Percentiles rank a stretch among this genome's conserved stretches.
Conservation (phyloP, 495 filamentous ascomycete genomes). For the Penicilliopsis zonata region DNA sequence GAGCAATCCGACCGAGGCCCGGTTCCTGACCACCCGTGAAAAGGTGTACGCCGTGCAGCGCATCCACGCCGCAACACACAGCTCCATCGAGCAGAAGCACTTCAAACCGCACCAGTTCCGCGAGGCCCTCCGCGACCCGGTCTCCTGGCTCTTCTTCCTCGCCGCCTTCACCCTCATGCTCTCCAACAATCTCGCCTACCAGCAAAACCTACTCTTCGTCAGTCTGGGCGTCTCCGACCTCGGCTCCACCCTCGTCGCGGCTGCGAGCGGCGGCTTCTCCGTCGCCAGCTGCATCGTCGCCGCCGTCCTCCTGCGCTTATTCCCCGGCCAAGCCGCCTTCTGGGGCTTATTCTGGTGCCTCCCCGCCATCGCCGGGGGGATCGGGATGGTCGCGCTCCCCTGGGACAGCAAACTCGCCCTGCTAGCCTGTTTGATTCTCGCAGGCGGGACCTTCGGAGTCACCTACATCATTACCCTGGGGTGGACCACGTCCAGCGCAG, state of each 20-base stretch:
- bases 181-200: slow-evolving; percentile 13
- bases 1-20: slow-evolving; percentile 8
- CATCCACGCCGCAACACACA: slow-evolving; percentile 6
- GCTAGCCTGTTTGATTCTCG: slow-evolving; percentile 12
- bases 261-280: slow-evolving; percentile 7
- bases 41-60: slow-evolving; percentile 7
- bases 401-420: slow-evolving; percentile 11
- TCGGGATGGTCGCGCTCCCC: slow-evolving; percentile 15
- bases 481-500: slow-evolving; percentile 11
- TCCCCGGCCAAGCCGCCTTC: slow-evolving; percentile 2
- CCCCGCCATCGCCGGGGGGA: slow-evolving; percentile 14
- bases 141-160: slow-evolving; percentile 12
- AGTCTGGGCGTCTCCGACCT: slow-evolving; percentile 9
- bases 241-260: slow-evolving; percentile 11
- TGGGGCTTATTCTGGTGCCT: slow-evolving; percentile 13
- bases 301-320: slow-evolving; percentile 1
- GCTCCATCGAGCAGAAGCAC: slow-evolving; percentile 14
- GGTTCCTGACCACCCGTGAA: slow-evolving; percentile 9
- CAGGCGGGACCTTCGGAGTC: slow-evolving; percentile 10
- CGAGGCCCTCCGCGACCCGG: slow-evolving; percentile 10
- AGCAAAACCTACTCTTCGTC: slow-evolving; percentile 11
- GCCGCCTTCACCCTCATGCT: slow-evolving; percentile 14
- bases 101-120: slow-evolving; percentile 11
- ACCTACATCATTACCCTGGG: slow-evolving; percentile 15
- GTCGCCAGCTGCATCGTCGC: slow-evolving; percentile 5